A percentile compares a stretch with the other conserved stretches of the same genome.
Evolutionary conservation across 202 grass and related monocot genomes (phyloP).

Genomic region (Elaeis oleifera): DNA sequence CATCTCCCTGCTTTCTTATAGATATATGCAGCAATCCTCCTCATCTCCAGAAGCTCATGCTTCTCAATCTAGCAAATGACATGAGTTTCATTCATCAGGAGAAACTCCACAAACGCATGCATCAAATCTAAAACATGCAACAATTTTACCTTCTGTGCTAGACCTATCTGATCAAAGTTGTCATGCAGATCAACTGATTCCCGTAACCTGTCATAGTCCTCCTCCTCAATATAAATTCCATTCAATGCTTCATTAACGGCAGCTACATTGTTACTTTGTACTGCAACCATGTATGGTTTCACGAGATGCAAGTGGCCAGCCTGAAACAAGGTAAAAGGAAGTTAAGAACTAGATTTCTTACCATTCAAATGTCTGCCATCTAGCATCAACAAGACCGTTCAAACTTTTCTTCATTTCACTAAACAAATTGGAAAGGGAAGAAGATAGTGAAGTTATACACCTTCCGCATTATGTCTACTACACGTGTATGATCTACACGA

Average conservation of each 20-base stretch:
- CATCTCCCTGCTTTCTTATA: constrained; percentile 18
- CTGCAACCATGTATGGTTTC: constrained; percentile 16
- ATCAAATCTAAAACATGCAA: neutral
- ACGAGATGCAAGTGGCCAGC: constrained; percentile 14
- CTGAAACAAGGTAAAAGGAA: neutral
- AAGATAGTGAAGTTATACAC: neutral
- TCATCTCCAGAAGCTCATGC: constrained; percentile 17
- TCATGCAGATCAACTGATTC: constrained; percentile 19
- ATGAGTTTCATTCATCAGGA: neutral
- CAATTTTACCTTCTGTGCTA: constrained; percentile 12
- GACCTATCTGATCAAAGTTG: constrained; percentile 18
- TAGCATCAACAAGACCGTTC: no score
- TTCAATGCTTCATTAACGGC: constrained; percentile 14
- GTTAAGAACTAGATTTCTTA: neutral
- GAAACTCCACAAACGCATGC: no score
- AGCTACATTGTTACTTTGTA: constrained; percentile 19
- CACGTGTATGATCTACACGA: constrained; percentile 11
- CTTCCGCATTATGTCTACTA: constrained; percentile 13
- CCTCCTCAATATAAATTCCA: constrained; percentile 15
- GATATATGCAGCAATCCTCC: constrained; percentile 11
- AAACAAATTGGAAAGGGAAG: no score
- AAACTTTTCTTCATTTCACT: no score
- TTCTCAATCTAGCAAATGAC: neutral
- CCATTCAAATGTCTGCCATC: no score
- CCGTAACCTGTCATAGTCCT: constrained; percentile 11